Percentiles rank a stretch among this genome's conserved stretches.
Evolutionary conservation across 106 monocot genomes (phyloP).

Genomic region (Phalaenopsis equestris): DNA sequence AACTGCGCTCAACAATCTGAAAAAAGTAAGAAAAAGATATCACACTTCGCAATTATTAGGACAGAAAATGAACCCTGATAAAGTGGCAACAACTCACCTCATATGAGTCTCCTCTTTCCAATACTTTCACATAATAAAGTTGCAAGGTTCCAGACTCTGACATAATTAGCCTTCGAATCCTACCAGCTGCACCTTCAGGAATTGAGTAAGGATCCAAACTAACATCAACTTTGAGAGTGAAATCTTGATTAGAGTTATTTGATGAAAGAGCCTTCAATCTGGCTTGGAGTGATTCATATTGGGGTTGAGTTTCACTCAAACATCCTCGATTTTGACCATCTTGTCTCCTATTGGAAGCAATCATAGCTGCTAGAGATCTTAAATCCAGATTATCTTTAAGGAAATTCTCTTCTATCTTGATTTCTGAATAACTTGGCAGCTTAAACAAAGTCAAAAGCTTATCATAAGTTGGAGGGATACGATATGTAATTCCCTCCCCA

Average conservation of each 20-base stretch:
- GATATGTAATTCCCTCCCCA: slow-evolving; percentile 74
- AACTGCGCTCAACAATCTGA: slow-evolving; percentile 94
- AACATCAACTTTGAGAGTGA: slow-evolving; percentile 70
- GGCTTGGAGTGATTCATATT: slow-evolving; percentile 84
- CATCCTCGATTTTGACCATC: slow-evolving; percentile 42
- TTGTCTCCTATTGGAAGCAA: slow-evolving; percentile 51
- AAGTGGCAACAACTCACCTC: slow-evolving; percentile 48
- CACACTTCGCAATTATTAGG: background rate
- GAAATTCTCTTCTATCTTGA: slow-evolving; percentile 63
- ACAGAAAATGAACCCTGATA: background rate
- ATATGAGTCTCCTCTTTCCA: slow-evolving; percentile 92
- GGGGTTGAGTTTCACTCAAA: slow-evolving; percentile 62
- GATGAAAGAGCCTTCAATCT: slow-evolving; percentile 48
- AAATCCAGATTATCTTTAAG: slow-evolving; percentile 64
- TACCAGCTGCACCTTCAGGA: slow-evolving; percentile 96
- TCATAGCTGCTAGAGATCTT: slow-evolving; percentile 62
- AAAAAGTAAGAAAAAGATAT: background rate
- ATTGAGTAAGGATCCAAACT: slow-evolving; percentile 46
- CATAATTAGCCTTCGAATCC: slow-evolving; percentile 71
- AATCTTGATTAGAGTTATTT: slow-evolving; percentile 46
- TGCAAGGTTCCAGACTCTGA: slow-evolving; percentile 77
- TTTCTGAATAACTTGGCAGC: slow-evolving; percentile 66
- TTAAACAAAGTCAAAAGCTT: slow-evolving; percentile 47
- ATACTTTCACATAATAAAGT: slow-evolving; percentile 73
- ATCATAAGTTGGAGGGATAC: slow-evolving; percentile 79